Evolutionary conservation across 2,329 filamentous ascomycete species (phyloP), one percentile per base, ranked within the genome.

Genomic region (Cercospora sp.): DNA sequence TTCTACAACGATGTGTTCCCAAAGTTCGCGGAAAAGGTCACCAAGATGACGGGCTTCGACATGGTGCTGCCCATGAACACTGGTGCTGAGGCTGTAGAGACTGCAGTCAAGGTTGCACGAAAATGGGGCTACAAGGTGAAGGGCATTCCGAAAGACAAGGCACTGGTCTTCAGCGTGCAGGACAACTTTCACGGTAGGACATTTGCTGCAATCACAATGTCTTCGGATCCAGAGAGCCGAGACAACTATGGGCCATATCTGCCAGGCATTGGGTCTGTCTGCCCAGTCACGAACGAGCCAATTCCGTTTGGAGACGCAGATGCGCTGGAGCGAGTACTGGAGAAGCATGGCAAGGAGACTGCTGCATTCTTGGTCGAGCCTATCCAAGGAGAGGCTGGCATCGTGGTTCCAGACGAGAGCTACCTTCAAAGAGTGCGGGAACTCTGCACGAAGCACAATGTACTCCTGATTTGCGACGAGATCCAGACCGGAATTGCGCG

Each of bases 1-100:
- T 99, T 98, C 84, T 90, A 98, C 86, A 99, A 98, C 80, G 94
- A 98, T 84, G 95, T 98, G 71, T 98, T 98, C 83, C 94, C 94
- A 67, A 89, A 91, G 72, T 98, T 97, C 85, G 94, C 94, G 6
- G 90, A 97, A 82, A 97, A 95, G 82, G 90, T 97, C 71, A 94
- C 92, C 74, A 82, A 88, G 73, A 90, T 92, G 79, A 97, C 97
- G 80, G 93, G 93, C 70, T 98, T 96, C 79, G 94, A 98, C 81
- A 97, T 97, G 94, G 93, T 97, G 37, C 82, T 98, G 80, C 94
- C 94, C 72, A 97, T 98, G 94, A 97, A 97, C 85, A 98, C 94
- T 1, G 94, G 94, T 68, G 94, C 94, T 24, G 94, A 98, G 82
- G 94, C 94, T 8, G 93, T 97, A 40, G 94, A 98, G 86, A 97